phyloP scores from a whole-genome alignment of 2,329 filamentous ascomycete genomes.

The Diaporthe destruens region DNA sequence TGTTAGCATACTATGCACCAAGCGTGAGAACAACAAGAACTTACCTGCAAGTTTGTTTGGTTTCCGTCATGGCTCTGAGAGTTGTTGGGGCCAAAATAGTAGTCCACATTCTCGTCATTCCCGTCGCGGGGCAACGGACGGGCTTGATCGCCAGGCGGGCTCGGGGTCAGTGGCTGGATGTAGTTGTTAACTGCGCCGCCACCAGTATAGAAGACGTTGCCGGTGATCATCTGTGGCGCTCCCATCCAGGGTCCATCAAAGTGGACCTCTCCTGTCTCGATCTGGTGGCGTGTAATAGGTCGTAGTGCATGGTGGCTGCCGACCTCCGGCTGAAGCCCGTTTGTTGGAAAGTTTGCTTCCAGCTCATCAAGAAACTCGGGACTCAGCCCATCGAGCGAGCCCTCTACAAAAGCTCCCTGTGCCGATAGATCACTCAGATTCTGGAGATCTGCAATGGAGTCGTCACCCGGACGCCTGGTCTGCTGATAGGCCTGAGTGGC shows the following conservation, averaged over 20 bases:
- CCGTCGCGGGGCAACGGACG: no score
- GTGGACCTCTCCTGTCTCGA: no score
- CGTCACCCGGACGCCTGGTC: accelerated
- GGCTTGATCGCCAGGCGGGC: no score
- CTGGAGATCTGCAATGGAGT: no score
- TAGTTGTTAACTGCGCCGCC: background rate
- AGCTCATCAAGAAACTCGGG: background rate
- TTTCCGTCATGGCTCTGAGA: background rate
- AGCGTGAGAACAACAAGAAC: background rate
- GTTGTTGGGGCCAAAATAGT: background rate
- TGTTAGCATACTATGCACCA: background rate
- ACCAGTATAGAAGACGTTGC: background rate
- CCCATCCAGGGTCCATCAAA: background rate
- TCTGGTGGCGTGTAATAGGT: no score
- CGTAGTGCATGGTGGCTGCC: no score
- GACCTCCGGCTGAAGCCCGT: no score
- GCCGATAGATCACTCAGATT: no score
- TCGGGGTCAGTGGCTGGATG: background rate
- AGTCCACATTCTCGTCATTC: background rate
- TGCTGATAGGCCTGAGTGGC: accelerated
- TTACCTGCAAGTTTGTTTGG: background rate
- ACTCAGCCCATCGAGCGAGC: no score
- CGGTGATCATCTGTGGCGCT: no score
- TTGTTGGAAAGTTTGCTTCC: no score
- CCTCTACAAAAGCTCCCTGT: no score